These are phyloP conservation scores for Phialemonium atrogriseum DNA, from an alignment of 2,329 filamentous ascomycete genomes.

Conservation along the genomic window DNA sequence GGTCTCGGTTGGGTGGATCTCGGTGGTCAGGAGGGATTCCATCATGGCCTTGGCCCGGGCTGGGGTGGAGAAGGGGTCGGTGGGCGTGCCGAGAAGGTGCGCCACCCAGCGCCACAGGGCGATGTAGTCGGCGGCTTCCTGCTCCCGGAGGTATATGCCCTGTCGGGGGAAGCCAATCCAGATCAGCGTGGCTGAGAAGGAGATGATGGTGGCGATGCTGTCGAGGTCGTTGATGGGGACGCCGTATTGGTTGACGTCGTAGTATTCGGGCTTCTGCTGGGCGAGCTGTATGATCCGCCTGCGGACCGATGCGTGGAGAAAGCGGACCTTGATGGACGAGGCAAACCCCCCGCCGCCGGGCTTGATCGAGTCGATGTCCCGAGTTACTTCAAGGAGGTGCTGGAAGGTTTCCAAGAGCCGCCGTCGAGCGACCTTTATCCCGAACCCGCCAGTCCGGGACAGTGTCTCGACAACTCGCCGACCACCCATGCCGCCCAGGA, in stretches of 20 bases:
- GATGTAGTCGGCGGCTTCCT: conserved; percentile 61
- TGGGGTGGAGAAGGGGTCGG: conserved; percentile 48
- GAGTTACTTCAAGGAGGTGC: conserved; percentile 64
- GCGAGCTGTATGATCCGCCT: conserved; percentile 54
- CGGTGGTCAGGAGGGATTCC: conserved; percentile 58
- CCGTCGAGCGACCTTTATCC: conserved; percentile 55
- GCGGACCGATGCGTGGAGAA: conserved; percentile 62
- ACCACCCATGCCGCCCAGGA: conserved; percentile 66
- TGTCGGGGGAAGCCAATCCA: conserved; percentile 65
- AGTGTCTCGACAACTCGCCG: conserved; percentile 66
- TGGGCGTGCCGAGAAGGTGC: conserved; percentile 62
- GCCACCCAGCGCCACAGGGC: conserved; percentile 71
- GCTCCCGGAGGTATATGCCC: conserved; percentile 54
- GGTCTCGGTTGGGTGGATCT: conserved; percentile 56
- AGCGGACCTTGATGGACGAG: conserved; percentile 57
- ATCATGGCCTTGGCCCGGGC: conserved; percentile 51
- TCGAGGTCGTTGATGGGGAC: conserved; percentile 71
- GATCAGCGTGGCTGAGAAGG: conserved; percentile 60
- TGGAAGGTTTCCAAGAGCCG: conserved; percentile 64
- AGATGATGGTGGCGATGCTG: conserved; percentile 60
- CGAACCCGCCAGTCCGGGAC: conserved; percentile 66
- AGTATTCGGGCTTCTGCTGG: conserved; percentile 50
- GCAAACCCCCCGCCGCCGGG: conserved; percentile 59
- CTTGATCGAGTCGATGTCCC: conserved; percentile 54
- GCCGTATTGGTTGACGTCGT: conserved; percentile 48